Evolutionary conservation across 495 filamentous ascomycete species (phyloP).

Genomic region (Penicillium lagena): DNA sequence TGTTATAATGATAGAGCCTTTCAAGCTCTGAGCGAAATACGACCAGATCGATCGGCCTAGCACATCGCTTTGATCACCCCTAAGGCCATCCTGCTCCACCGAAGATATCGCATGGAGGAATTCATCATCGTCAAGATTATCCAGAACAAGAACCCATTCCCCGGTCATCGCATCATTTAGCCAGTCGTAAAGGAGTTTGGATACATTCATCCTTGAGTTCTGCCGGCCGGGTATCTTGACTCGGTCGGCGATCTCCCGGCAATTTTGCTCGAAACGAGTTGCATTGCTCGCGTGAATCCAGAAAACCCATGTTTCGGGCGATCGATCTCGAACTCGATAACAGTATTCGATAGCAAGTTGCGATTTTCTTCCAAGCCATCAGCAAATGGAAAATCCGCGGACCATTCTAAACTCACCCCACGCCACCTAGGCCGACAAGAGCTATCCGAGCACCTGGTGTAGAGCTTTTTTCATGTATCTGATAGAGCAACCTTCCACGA

Average conservation of each 20-base stretch:
- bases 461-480: constrained; percentile 15
- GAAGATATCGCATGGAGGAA: constrained; percentile 12
- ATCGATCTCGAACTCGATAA: constrained; percentile 27
- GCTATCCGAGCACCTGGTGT: constrained; percentile 13
- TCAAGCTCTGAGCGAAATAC: not conserved
- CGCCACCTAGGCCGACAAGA: constrained; percentile 27
- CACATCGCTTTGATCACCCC: constrained; percentile 10
- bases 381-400: too few species aligned
- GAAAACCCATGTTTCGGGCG: constrained; percentile 41
- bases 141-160: not conserved
- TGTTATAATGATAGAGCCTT: constrained; percentile 25
- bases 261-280: constrained; percentile 36
- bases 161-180: constrained; percentile 15
- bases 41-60: constrained; percentile 1
- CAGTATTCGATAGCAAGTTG: constrained; percentile 35
- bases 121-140: constrained; percentile 6
- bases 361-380: constrained; percentile 20
- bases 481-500: constrained; percentile 14
- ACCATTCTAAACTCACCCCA: constrained; percentile 15
- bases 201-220: constrained; percentile 31
- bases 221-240: constrained; percentile 26
- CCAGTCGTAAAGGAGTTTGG: constrained; percentile 32
- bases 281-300: constrained; percentile 18
- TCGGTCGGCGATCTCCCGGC: constrained; percentile 29
- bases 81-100: not conserved